phyloP scores from a whole-genome alignment of 495 filamentous ascomycete genomes.

The Aspergillus baeticus region DNA sequence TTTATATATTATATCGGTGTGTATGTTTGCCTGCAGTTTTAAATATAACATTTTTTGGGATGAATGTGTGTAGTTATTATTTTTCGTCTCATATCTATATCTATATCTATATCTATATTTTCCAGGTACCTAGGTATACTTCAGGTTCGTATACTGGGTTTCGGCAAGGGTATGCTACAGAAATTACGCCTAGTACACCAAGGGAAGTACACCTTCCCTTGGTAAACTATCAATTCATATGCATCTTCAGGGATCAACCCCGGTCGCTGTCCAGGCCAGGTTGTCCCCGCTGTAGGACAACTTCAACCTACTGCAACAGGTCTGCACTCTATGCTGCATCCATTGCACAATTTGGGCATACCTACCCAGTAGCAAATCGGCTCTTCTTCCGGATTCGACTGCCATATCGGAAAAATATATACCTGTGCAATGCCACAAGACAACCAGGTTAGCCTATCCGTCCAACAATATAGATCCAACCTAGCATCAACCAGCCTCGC shows the following conservation, averaged over 20 bases:
- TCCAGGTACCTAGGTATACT: not conserved
- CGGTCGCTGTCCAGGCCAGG: not conserved
- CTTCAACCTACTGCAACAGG: not conserved
- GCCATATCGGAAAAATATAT: conserved; percentile 66
- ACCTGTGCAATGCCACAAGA: conserved; percentile 31
- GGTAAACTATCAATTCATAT: not conserved
- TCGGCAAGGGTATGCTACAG: not conserved
- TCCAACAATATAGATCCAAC: not conserved
- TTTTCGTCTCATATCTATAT: not conserved
- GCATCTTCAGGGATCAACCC: not conserved
- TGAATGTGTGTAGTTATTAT: too few relatives aligned
- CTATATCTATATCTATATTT: not conserved
- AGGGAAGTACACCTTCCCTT: not conserved
- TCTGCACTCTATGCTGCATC: not conserved
- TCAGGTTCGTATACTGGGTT: not conserved
- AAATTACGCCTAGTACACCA: too few relatives aligned
- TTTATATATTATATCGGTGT: not conserved
- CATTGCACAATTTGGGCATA: not conserved
- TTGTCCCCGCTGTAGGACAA: conserved; percentile 5
- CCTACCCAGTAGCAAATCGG: conserved; percentile 42
- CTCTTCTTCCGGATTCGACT: conserved; percentile 51
- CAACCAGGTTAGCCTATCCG: conserved; percentile 1
- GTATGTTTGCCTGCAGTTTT: too few relatives aligned
- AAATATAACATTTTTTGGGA: too few relatives aligned
- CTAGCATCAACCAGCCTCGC: not conserved